phyloP scores from a whole-genome alignment of 192 early-diverging fungal genomes.

The Dissophora globulifera region DNA sequence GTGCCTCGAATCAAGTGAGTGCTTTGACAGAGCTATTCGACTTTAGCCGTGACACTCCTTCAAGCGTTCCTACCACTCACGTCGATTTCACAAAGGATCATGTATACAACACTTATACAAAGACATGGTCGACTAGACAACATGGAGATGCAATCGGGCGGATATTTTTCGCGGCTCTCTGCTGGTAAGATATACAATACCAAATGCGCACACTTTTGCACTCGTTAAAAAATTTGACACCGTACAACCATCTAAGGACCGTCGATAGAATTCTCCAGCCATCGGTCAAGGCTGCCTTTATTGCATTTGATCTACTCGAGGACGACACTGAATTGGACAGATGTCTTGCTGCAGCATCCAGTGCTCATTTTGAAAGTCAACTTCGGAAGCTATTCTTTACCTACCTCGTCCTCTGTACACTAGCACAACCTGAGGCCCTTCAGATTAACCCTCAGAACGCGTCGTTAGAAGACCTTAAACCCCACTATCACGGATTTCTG shows the following conservation, averaged over 20 bases:
- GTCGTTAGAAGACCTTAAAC: conserved; percentile 14
- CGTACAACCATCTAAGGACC: conserved; percentile 29
- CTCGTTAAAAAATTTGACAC: conserved; percentile 13
- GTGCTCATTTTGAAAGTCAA: conserved; percentile 9
- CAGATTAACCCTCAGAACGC: neutral
- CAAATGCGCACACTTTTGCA: conserved; percentile 31
- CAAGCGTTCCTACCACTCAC: conserved; percentile 6
- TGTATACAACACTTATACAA: conserved; percentile 8
- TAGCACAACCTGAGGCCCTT: neutral
- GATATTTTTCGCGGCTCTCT: conserved; percentile 20
- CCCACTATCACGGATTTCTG: neutral
- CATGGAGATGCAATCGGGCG: conserved; percentile 19
- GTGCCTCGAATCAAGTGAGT: neutral
- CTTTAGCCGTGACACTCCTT: conserved; percentile 10
- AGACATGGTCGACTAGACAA: conserved; percentile 16
- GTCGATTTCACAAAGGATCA: conserved; percentile 15
- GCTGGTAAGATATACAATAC: conserved; percentile 30
- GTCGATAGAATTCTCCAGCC: conserved; percentile 5
- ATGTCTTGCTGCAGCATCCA: conserved; percentile 17
- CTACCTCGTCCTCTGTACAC: conserved; percentile 3
- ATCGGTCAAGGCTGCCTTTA: conserved; percentile 34
- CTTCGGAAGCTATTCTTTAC: conserved; percentile 22
- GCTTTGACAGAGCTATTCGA: conserved; percentile 28
- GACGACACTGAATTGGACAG: conserved; percentile 35
- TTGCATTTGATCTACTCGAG: conserved; percentile 23